Evolutionary conservation across 2,329 filamentous ascomycete genomes (phyloP).

Genomic region (Tolypocladium paradoxum): DNA sequence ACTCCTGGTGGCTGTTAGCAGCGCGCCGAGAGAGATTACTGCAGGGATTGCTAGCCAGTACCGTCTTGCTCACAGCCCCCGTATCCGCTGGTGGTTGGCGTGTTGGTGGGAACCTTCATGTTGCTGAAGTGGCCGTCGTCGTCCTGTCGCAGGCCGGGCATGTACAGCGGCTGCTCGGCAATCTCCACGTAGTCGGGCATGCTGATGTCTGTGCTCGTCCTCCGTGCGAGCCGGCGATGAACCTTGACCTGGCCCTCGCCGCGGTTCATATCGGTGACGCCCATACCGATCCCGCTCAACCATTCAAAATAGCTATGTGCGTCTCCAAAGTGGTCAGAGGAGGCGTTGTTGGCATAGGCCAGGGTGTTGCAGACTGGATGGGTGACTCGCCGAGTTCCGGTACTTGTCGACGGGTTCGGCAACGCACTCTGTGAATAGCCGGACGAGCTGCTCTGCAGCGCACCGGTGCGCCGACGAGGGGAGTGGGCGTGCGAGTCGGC

Average conservation of each 20-base stretch:
- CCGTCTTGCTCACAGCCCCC: constrained; percentile 8
- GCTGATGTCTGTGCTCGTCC: constrained; percentile 27
- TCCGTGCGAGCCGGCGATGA: constrained; percentile 8
- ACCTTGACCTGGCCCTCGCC: constrained; percentile 1
- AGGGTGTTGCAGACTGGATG: constrained; percentile 5
- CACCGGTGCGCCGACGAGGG: constrained; percentile 30
- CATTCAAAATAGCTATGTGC: constrained; percentile 17
- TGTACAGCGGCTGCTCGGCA: constrained; percentile 4
- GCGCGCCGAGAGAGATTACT: neutral
- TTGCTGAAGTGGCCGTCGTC: constrained; percentile 13
- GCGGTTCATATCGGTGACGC: constrained; percentile 2
- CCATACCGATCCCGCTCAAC: constrained; percentile 11
- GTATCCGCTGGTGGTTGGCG: constrained; percentile 20
- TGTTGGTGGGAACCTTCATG: constrained; percentile 31
- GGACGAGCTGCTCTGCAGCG: neutral
- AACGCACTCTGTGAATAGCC: neutral
- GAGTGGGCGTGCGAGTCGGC: constrained; percentile 54
- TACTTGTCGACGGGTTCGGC: neutral
- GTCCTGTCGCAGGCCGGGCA: constrained; percentile 20
- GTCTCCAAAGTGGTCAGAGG: constrained; percentile 11
- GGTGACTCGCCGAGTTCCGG: constrained; percentile 3
- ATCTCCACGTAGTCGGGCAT: constrained; percentile 29
- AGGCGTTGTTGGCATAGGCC: neutral
- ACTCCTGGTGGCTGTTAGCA: constrained; percentile 5
- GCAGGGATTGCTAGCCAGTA: neutral